A percentile compares a stretch with the other conserved stretches of the same genome.
Conservation (phyloP, 805 yeast genomes). For the Maudiozyma bulderi region DNA sequence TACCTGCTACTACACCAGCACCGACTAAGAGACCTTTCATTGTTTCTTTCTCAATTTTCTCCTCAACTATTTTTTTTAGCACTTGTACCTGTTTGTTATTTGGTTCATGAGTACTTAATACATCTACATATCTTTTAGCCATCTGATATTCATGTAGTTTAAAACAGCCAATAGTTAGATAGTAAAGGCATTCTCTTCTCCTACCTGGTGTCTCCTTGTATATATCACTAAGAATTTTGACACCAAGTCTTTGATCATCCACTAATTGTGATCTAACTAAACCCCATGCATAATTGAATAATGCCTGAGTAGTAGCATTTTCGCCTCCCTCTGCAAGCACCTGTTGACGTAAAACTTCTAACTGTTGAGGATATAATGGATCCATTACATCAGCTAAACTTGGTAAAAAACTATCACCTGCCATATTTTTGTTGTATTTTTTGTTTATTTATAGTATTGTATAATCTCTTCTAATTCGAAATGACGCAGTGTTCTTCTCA, state of each 20-base stretch:
- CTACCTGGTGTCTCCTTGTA: constrained; percentile 73
- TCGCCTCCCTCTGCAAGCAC: constrained; percentile 70
- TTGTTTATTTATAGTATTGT: not conserved
- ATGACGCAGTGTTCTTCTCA: too few species aligned
- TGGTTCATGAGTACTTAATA: constrained; percentile 71
- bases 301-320: constrained; percentile 67
- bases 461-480: too few species aligned
- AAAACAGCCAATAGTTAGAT: constrained; percentile 77
- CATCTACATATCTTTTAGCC: constrained; percentile 78
- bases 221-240: constrained; percentile 56
- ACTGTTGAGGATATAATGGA: constrained; percentile 61
- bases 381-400: constrained; percentile 25
- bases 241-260: constrained; percentile 68
- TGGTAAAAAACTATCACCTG: constrained; percentile 19
- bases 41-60: constrained; percentile 78
- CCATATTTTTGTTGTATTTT: not conserved
- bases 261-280: constrained; percentile 59
- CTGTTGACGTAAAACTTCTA: constrained; percentile 66
- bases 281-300: constrained; percentile 96
- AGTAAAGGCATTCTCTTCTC: constrained; percentile 83
- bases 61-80: constrained; percentile 69
- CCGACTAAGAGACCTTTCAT: constrained; percentile 80
- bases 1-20: constrained; percentile 78
- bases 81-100: constrained; percentile 68
- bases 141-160: constrained; percentile 81